Base-by-base conservation (phyloP, 371 early-diverging fungal species). In the Mucor racemosus region DNA sequence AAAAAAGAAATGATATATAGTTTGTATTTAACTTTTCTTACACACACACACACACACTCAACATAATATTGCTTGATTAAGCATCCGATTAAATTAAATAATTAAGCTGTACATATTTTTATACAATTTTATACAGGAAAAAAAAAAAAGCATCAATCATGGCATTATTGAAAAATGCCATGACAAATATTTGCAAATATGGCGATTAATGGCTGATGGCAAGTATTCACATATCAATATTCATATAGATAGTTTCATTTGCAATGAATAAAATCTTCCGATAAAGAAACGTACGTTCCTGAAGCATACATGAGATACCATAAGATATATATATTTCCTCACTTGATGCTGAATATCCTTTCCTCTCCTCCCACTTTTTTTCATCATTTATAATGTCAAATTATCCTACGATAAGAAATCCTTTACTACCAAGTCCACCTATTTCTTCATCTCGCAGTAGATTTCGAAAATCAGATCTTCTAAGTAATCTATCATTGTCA, bases 351-450 rank as follows among this genome's bases (percentile, higher is more conserved):
- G 17, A 7, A 8, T 60, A 3, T 48, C 53, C 54, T 60, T 55
- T 21, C 13, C 17, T 50, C 40, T 36, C 15, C 60, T 17, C 13
- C 56, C 39, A 17, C 58, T 55, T 62, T 11, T 35, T 48, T 59
- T 17, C 13, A 21, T 4, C 15, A 39, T 26, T 44, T 13, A 34
- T 53, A 40, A 73, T 73, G 73, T 66, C 69, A 34, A 44, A n/a
- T 35, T 73, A 69, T 39, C 73, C 73, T 39, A 66, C 63, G 15
- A 66, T 73, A 35, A 60, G 69, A 56, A 73, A 73, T 39, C 73
- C 73, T 5, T 34, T 73, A 15, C n/a, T 73, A 11, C 69, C 73
- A 4, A 73, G 73, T 35, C 73, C 73, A 44, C 73, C 73, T n/a
- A 15, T 42, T n/a, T 21, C 60, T n/a, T 42, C 63, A 5, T 62